Evolutionary conservation across 192 early-diverging fungal genomes (phyloP).

Genomic region (Oehlia diaphana): DNA sequence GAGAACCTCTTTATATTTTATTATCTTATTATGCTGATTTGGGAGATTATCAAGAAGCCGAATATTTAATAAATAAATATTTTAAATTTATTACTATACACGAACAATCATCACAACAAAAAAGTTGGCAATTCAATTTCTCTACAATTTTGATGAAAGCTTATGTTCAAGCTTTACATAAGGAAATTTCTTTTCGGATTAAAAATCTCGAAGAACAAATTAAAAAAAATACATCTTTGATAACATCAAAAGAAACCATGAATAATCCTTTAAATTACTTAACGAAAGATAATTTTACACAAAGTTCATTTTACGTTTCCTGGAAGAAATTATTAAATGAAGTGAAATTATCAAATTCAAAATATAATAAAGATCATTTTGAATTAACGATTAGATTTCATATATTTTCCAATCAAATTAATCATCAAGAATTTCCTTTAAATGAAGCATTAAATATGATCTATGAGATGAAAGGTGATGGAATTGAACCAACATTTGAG

Average conservation of each 20-base stretch:
- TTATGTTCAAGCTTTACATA: slow-evolving; percentile 1
- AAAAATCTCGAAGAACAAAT: background rate
- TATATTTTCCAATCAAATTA: slow-evolving; percentile 11
- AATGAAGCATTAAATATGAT: background rate
- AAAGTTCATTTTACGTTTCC: slow-evolving; percentile 5
- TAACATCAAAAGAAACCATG: background rate
- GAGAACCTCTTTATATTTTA: background rate
- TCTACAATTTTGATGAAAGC: slow-evolving; percentile 2
- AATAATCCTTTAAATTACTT: background rate
- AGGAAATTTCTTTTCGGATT: background rate
- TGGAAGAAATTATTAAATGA: slow-evolving; percentile 6
- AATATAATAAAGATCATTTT: slow-evolving; percentile 6
- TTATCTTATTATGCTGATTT: slow-evolving; percentile 1
- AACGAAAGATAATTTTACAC: background rate
- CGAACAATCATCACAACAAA: background rate
- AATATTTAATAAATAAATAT: slow-evolving; percentile 8
- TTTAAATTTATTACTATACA: background rate
- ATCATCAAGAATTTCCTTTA: slow-evolving; percentile 10
- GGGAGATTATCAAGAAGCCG: background rate
- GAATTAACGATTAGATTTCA: slow-evolving; percentile 9
- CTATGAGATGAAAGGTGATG: slow-evolving; percentile 1
- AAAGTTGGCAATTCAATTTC: background rate
- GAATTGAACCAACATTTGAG: background rate
- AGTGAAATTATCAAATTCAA: slow-evolving; percentile 1
- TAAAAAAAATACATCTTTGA: background rate